These are phyloP conservation scores for Fonsecaea nubica DNA, from an alignment of 2,329 filamentous ascomycete species.

Conservation along the genomic window DNA sequence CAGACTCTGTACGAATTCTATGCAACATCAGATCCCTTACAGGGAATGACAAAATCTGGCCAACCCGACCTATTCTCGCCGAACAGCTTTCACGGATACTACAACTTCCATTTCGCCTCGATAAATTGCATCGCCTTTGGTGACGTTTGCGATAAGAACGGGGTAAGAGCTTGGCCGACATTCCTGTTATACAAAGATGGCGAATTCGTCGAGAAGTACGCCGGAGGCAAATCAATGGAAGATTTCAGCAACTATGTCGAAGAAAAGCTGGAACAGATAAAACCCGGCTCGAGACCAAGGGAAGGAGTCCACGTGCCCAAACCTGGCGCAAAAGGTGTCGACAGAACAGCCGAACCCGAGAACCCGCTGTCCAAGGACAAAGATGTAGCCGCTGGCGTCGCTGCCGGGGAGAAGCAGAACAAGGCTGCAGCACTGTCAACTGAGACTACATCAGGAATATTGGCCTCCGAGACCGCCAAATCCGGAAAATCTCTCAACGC, in stretches of 20 bases:
- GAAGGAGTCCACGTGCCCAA: constrained; percentile 72
- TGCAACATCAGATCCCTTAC: constrained; percentile 76
- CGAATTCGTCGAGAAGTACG: constrained; percentile 66
- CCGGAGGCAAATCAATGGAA: constrained; percentile 71
- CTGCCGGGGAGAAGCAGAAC: constrained; percentile 52
- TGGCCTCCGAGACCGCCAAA: constrained; percentile 46
- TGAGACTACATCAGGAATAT: constrained; percentile 45
- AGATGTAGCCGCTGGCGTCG: constrained; percentile 47
- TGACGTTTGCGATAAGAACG: constrained; percentile 74
- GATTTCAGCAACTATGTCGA: constrained; percentile 75
- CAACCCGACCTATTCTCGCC: constrained; percentile 58
- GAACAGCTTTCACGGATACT: constrained; percentile 78
- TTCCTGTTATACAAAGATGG: constrained; percentile 83
- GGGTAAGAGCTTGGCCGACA: constrained; percentile 74
- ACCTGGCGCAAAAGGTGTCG: constrained; percentile 65
- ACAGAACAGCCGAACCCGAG: constrained; percentile 49
- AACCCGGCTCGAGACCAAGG: constrained; percentile 78
- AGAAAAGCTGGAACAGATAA: constrained; percentile 74
- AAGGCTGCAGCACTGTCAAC: constrained; percentile 45
- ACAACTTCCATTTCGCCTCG: constrained; percentile 85
- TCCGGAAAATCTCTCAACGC: constrained; percentile 59
- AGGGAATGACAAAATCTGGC: constrained; percentile 55
- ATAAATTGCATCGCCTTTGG: constrained; percentile 85
- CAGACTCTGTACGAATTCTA: constrained; percentile 97
- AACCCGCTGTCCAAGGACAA: constrained; percentile 52